Conservation (phyloP, 108 stramenopile species). For the Bacterosira constricta region DNA sequence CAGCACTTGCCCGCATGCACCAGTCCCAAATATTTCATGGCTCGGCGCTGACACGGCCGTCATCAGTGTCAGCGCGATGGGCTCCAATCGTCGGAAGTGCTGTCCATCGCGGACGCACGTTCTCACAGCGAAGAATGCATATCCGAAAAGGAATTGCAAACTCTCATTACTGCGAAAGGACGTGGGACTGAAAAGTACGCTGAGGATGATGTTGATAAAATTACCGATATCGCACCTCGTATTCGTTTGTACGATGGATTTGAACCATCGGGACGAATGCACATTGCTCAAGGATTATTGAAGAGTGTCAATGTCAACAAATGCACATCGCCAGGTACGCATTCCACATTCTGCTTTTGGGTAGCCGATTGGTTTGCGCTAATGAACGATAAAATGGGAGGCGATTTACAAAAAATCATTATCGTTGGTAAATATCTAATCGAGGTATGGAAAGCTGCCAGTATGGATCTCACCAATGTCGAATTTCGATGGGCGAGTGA, state of each 20-base stretch:
- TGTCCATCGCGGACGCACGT: no score
- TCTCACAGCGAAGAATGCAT: conserved; percentile 94
- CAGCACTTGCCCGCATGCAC: no score
- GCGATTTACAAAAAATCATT: conserved; percentile 92
- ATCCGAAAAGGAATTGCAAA: conserved; percentile 62
- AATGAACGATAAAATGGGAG: conserved; percentile 99
- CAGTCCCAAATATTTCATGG: no score
- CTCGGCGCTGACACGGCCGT: no score
- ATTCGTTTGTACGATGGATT: conserved; percentile 98
- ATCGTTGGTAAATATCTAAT: conserved; percentile 97
- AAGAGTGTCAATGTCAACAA: conserved; percentile 99
- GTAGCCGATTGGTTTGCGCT: conserved; percentile 99
- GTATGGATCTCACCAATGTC: conserved; percentile 97
- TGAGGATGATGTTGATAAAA: background rate
- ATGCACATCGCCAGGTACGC: conserved; percentile 84
- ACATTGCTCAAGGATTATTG: conserved; percentile 98
- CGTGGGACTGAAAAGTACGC: conserved; percentile 54
- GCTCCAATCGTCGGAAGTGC: no score
- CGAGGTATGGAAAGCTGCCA: conserved; percentile 99
- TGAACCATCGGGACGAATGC: conserved; percentile 99
- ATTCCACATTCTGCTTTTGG: conserved; percentile 97
- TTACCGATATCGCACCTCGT: conserved; percentile 19
- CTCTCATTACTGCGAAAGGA: conserved; percentile 69
- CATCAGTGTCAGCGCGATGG: no score
- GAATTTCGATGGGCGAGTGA: conserved; percentile 98